Base-by-base conservation (phyloP, 345 rosid species). In the Eucalyptus coolabah region DNA sequence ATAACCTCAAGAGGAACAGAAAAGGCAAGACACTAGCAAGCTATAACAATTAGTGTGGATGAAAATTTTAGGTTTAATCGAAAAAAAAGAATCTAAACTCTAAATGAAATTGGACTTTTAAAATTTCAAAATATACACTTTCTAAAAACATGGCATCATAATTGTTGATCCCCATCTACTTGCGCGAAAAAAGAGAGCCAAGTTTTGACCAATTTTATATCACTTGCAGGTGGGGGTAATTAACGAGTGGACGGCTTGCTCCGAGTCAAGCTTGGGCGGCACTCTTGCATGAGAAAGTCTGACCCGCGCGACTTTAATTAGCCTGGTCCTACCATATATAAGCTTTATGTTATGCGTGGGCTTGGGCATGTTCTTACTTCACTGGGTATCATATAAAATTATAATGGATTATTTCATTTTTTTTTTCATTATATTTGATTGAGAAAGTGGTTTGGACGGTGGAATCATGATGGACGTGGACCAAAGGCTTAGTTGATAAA, bases 311-410 rank as follows among this genome's bases (percentile, higher is more conserved):
- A 30, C 72, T 65, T 30, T 65, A 30, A 65, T 63, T 6, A 30
- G 72, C 1, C 37, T 15, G 34, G 72, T 65, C 72, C 72, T 7
- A 65, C 19, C 5, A 6, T 2, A 63, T 65, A 32, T 65, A n/a
- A 63, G 17, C 77, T n/a, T 15, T 30, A 15, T 65, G 37, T 14
- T 16, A 2, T 65, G 9, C 1, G 72, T 4, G 21, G 77, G 77
- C 6, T 0, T n/a, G 77, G 69, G 18, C 37, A n/a, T 14, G 37
- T 65, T 65, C 37, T 65, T 4, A 17, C 3, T 14, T 65, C 0
- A n/a, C 5, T n/a, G 19, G 69, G 72, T 65, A 65, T 65, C 5
- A 30, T n/a, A 65, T n/a, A 65, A 4, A 15, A 65, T 65, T 17
- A 65, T 65, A 14, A 13, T 65, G 77, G 77, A 65, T 65, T 65